Evolutionary conservation across 2,329 filamentous ascomycete genomes (phyloP).

Genomic region (Neofusicoccum ribis): DNA sequence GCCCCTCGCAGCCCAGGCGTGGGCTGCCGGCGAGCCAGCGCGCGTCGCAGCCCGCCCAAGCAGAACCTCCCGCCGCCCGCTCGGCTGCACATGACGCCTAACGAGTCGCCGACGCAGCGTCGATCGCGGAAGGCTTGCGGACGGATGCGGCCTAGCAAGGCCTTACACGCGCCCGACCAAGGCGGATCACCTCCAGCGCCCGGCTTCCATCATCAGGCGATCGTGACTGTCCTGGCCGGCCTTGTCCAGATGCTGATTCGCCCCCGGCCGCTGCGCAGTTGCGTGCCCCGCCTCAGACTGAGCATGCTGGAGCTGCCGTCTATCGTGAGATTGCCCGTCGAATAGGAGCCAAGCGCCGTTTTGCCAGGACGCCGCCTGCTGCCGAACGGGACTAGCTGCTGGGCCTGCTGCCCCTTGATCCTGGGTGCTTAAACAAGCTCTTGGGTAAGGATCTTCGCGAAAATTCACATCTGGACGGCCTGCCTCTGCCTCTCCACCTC

Average conservation of each 20-base stretch:
- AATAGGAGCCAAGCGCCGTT: slow-evolving; percentile 12
- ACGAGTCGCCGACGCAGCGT: slow-evolving; percentile 13
- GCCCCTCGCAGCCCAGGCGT: neutral
- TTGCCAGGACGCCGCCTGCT: slow-evolving; percentile 14
- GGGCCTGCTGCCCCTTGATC: slow-evolving; percentile 16
- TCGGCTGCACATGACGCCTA: slow-evolving; percentile 15
- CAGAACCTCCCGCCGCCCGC: slow-evolving; percentile 4
- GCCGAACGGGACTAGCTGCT: slow-evolving; percentile 17
- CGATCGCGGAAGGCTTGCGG: slow-evolving; percentile 18
- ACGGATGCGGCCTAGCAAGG: slow-evolving; percentile 11
- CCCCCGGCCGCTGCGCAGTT: too few relatives aligned
- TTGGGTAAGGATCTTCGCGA: slow-evolving; percentile 13
- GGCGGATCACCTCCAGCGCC: slow-evolving; percentile 15
- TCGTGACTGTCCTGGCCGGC: neutral
- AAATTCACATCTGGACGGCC: neutral
- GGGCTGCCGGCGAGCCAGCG: too few relatives aligned
- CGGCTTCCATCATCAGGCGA: slow-evolving; percentile 6
- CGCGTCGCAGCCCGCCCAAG: neutral
- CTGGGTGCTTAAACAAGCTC: neutral
- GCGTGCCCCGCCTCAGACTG: neutral
- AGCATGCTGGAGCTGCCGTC: slow-evolving; percentile 1
- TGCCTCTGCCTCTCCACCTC: neutral
- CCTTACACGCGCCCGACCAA: neutral
- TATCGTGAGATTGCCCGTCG: slow-evolving; percentile 16
- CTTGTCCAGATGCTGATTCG: too few relatives aligned